Percentiles rank a stretch among this genome's conserved stretches.
Evolutionary conservation across 2,329 filamentous ascomycete species (phyloP).

Genomic region (Lecanosticta acicola): DNA sequence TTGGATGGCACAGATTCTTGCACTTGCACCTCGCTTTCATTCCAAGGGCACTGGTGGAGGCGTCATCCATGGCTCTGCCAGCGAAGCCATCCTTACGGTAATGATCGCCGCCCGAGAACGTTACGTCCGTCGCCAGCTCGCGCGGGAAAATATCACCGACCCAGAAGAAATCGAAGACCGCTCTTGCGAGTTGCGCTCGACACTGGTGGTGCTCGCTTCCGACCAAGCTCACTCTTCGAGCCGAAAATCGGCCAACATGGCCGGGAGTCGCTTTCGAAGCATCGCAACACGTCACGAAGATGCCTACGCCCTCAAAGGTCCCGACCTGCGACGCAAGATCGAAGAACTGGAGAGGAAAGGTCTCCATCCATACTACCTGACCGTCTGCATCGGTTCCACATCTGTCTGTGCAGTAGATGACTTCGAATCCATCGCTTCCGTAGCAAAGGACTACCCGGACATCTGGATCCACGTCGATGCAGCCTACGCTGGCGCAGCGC

Average conservation of each 20-base stretch:
- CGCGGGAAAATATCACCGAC: conserved; percentile 40
- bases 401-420: conserved; percentile 84
- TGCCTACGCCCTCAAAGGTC: conserved; percentile 65
- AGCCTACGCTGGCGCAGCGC: conserved; percentile 81
- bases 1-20: conserved; percentile 75
- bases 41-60: conserved; percentile 75
- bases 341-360: conserved; percentile 61
- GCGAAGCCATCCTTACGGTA: conserved; percentile 78
- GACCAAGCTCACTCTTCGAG: conserved; percentile 76
- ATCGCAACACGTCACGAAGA: conserved; percentile 59
- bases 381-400: conserved; percentile 78
- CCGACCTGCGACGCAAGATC: conserved; percentile 56
- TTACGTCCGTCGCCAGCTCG: conserved; percentile 59
- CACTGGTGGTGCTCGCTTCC: conserved; percentile 74
- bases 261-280: conserved; percentile 72
- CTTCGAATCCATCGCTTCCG: conserved; percentile 61
- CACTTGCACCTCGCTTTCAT: conserved; percentile 65
- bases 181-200: conserved; percentile 59
- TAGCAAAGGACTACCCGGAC: conserved; percentile 50
- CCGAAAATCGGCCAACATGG: conserved; percentile 79
- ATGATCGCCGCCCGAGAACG: conserved; percentile 84
- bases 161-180: conserved; percentile 62
- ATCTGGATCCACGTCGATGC: conserved; percentile 94
- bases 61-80: conserved; percentile 89
- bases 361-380: conserved; percentile 80